These are phyloP conservation scores for Porcisia deanei DNA, from an alignment of 208 protist genomes.

Conservation along the genomic window DNA sequence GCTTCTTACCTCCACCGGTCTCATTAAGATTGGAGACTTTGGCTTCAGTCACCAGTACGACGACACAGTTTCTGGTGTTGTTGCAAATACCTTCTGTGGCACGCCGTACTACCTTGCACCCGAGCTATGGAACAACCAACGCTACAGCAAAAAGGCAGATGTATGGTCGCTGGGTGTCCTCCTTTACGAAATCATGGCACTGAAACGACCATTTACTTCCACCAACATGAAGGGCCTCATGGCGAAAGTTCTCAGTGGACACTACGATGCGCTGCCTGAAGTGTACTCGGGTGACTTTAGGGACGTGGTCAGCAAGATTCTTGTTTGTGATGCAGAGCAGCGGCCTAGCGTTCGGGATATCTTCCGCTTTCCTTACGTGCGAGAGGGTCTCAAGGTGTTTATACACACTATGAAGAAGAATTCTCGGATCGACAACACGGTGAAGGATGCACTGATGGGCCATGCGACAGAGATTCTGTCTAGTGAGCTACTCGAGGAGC, in stretches of 20 bases:
- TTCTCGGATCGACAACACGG: slow-evolving; percentile 52
- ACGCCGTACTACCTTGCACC: slow-evolving; percentile 87
- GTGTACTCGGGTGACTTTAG: slow-evolving; percentile 63
- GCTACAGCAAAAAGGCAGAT: slow-evolving; percentile 89
- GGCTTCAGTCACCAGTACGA: slow-evolving; percentile 91
- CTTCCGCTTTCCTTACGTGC: slow-evolving; percentile 76
- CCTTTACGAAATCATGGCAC: slow-evolving; percentile 79
- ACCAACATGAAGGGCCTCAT: slow-evolving; percentile 86
- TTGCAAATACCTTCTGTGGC: slow-evolving; percentile 82
- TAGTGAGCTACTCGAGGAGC: slow-evolving; percentile 27
- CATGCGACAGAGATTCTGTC: slow-evolving; percentile 79
- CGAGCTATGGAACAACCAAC: slow-evolving; percentile 89
- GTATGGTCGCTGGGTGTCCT: slow-evolving; percentile 81
- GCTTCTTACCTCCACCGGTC: slow-evolving; percentile 81
- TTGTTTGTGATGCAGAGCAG: slow-evolving; percentile 72
- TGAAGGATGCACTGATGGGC: slow-evolving; percentile 59
- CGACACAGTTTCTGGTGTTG: slow-evolving; percentile 86
- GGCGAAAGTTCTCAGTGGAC: slow-evolving; percentile 70
- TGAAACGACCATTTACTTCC: slow-evolving; percentile 79
- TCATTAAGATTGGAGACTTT: slow-evolving; percentile 93
- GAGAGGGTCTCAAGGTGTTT: slow-evolving; percentile 80
- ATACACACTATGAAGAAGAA: slow-evolving; percentile 86
- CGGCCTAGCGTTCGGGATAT: slow-evolving; percentile 70
- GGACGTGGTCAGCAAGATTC: slow-evolving; percentile 65
- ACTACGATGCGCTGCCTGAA: slow-evolving; percentile 68